Percentiles rank a stretch among this genome's conserved stretches.
These are phyloP conservation scores for Gossypium bickii DNA, from an alignment of 345 rosid genomes.

Conservation along the genomic window DNA sequence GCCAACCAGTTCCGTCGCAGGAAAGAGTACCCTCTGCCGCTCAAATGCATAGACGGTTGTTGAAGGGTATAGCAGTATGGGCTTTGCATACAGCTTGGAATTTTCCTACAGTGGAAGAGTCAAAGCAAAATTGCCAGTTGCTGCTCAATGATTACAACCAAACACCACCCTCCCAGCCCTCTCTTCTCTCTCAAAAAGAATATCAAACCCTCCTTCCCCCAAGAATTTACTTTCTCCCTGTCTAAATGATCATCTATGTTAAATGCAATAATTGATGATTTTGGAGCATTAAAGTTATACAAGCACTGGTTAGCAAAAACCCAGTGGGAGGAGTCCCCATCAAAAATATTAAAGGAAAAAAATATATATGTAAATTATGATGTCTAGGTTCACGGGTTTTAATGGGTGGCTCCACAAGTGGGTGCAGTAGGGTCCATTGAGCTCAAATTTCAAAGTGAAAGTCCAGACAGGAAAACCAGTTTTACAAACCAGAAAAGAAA, in stretches of 20 bases:
- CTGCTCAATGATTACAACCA: neutral
- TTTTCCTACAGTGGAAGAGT: constrained; percentile 8
- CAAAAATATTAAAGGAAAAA: too few species aligned
- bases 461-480: neutral
- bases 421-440: neutral
- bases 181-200: neutral
- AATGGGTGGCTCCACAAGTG: too few species aligned
- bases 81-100: constrained; percentile 9
- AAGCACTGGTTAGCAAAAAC: too few species aligned
- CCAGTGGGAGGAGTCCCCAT: too few species aligned
- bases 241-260: neutral
- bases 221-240: neutral
- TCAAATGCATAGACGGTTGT: neutral
- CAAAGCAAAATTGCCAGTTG: constrained; percentile 4
- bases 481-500: neutral
- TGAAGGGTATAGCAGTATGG: constrained; percentile 2
- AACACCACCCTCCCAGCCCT: neutral
- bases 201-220: neutral
- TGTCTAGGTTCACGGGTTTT: too few species aligned
- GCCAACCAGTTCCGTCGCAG: constrained; percentile 13
- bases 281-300: too few species aligned
- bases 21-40: neutral
- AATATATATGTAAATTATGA: too few species aligned
- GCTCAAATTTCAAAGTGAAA: neutral
- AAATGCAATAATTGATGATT: too few species aligned